phyloP scores from a whole-genome alignment of 805 yeast species.

The Ogataea angusta region DNA sequence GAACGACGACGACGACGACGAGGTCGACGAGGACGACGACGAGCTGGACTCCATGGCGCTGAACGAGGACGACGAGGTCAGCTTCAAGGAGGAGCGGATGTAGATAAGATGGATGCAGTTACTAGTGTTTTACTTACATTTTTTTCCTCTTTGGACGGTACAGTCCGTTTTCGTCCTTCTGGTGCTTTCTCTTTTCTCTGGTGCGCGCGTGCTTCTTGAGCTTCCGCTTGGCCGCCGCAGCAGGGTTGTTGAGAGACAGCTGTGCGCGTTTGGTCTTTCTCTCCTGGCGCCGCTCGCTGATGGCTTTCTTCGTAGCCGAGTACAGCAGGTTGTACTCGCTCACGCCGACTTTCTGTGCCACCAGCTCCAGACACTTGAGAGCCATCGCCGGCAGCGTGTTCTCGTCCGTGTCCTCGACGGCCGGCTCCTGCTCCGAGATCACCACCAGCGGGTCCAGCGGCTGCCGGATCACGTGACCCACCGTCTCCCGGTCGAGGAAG shows the following conservation, averaged over 20 bases:
- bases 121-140: too few species aligned
- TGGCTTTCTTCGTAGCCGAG: constrained; percentile 58
- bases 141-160: constrained; percentile 63
- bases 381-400: constrained; percentile 35
- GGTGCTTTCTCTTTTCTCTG: constrained; percentile 73
- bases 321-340: constrained; percentile 62
- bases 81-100: constrained; percentile 7
- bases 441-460: constrained; percentile 30
- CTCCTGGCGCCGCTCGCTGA: constrained; percentile 64
- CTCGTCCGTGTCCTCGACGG: constrained; percentile 36
- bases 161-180: constrained; percentile 72
- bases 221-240: constrained; percentile 73
- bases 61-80: constrained; percentile 13
- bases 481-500: constrained; percentile 40
- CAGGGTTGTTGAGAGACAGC: constrained; percentile 76
- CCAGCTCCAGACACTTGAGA: constrained; percentile 62
- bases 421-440: constrained; percentile 34
- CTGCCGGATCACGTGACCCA: constrained; percentile 39
- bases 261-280: constrained; percentile 75
- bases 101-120: too few species aligned
- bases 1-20: constrained; percentile 11
- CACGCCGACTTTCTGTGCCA: constrained; percentile 68
- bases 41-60: constrained; percentile 8
- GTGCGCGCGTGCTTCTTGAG: constrained; percentile 69
- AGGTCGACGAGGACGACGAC: constrained; percentile 10